A percentile compares a stretch with the other conserved stretches of the same genome.
phyloP scores from a whole-genome alignment of 1,284 basidiomycete species.

The Ceratobasidium sp. region DNA sequence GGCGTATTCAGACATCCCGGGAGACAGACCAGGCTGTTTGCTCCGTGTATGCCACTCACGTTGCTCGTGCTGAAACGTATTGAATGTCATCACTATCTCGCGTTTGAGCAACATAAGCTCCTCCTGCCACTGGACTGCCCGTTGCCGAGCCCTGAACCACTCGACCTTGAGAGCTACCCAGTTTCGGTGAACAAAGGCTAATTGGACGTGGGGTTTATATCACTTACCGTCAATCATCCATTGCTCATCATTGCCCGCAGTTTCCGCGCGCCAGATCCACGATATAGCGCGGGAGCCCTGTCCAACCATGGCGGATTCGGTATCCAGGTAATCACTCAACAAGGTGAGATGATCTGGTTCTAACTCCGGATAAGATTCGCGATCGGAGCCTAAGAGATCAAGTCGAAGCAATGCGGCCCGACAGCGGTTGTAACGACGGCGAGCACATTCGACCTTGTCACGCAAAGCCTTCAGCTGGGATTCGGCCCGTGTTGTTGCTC shows the following conservation, averaged over 20 bases:
- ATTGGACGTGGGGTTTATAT: background rate
- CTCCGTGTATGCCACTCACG: background rate
- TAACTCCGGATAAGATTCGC: background rate
- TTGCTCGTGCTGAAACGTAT: background rate
- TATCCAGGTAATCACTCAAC: background rate
- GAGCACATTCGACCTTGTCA: background rate
- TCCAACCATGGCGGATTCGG: background rate
- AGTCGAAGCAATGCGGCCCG: background rate
- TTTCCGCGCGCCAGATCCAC: slow-evolving; percentile 11
- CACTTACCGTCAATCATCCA: slow-evolving; percentile 19
- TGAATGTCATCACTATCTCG: slow-evolving; percentile 12
- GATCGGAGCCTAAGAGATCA: background rate
- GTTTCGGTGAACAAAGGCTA: background rate
- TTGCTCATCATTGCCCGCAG: background rate
- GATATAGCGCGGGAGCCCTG: background rate
- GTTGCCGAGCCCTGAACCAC: slow-evolving; percentile 21
- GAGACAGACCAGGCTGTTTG: background rate
- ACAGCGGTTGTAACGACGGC: slow-evolving; percentile 1
- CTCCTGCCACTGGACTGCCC: slow-evolving; percentile 20
- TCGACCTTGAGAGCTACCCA: slow-evolving; percentile 4
- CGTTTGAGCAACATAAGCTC: slow-evolving; percentile 6
- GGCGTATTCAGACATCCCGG: background rate
- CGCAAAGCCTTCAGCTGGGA: background rate
- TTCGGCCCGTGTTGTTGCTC: slow-evolving; percentile 5
- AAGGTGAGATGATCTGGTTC: background rate